phyloP scores from a whole-genome alignment of 2,329 filamentous ascomycete genomes.

The Beauveria bassiana region DNA sequence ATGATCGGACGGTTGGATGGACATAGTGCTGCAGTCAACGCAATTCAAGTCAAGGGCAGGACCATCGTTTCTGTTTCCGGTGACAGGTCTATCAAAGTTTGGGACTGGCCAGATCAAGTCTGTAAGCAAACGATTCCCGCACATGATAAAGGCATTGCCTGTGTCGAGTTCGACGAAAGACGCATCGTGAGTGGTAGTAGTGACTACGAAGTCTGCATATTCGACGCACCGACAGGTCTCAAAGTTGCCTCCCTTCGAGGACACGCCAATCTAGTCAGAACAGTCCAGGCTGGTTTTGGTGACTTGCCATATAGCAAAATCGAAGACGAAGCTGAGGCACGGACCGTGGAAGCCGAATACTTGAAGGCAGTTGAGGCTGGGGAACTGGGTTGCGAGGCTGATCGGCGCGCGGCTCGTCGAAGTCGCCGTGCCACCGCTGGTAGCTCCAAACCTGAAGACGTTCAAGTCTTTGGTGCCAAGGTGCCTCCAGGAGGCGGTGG shows the following conservation, averaged over 20 bases:
- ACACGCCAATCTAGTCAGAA: slow-evolving; percentile 80
- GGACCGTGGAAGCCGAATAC: slow-evolving; percentile 64
- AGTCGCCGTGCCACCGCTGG: slow-evolving; percentile 56
- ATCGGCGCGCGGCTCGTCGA: slow-evolving; percentile 23
- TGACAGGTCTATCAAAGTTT: slow-evolving; percentile 87
- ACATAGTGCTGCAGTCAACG: slow-evolving; percentile 88
- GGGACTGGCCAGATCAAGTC: slow-evolving; percentile 76
- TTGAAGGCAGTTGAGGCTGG: slow-evolving; percentile 52
- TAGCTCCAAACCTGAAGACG: slow-evolving; percentile 65
- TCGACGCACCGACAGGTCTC: slow-evolving; percentile 75
- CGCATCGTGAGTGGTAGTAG: slow-evolving; percentile 94
- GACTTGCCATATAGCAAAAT: slow-evolving; percentile 74
- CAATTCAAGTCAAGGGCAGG: slow-evolving; percentile 78
- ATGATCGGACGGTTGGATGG: slow-evolving; percentile 75
- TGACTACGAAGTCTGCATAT: slow-evolving; percentile 92
- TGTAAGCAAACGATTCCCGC: slow-evolving; percentile 75
- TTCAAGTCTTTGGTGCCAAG: slow-evolving; percentile 74
- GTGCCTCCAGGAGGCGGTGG: slow-evolving; percentile 87
- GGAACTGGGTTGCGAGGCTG: slow-evolving; percentile 31
- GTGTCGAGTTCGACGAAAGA: slow-evolving; percentile 90
- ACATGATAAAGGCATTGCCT: slow-evolving; percentile 92
- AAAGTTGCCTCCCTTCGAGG: slow-evolving; percentile 83
- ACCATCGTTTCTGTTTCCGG: slow-evolving; percentile 93
- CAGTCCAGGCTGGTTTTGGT: slow-evolving; percentile 89
- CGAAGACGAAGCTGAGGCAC: slow-evolving; percentile 66